phyloP scores from a whole-genome alignment of 2,329 filamentous ascomycete species.

The Colletotrichum abscissum region DNA sequence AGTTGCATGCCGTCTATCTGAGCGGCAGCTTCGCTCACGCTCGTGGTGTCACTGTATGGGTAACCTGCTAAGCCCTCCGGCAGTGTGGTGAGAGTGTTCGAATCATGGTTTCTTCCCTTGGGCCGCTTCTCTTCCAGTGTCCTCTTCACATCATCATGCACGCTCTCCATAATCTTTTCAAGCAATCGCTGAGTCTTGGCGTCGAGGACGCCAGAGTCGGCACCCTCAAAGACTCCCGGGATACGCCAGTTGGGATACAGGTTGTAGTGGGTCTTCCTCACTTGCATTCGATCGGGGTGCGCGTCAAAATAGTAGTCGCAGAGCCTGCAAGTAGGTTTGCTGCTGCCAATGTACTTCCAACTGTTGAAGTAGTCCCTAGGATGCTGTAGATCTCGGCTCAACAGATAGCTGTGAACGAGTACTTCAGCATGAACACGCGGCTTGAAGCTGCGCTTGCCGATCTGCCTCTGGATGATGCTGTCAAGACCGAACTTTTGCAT shows the following conservation, averaged over 20 bases:
- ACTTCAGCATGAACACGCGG: slow-evolving; percentile 51
- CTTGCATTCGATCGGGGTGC: slow-evolving; percentile 36
- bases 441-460: slow-evolving; percentile 30
- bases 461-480: slow-evolving; percentile 36
- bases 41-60: not conserved
- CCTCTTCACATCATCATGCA: slow-evolving; percentile 43
- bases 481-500: slow-evolving; percentile 42
- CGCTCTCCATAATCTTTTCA: slow-evolving; percentile 40
- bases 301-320: slow-evolving; percentile 50
- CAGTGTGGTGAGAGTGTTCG: slow-evolving; percentile 41
- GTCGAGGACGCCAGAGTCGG: slow-evolving; percentile 7
- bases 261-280: slow-evolving; percentile 48
- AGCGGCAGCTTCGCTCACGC: not conserved
- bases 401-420: slow-evolving; percentile 41
- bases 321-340: slow-evolving; percentile 53
- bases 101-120: slow-evolving; percentile 45
- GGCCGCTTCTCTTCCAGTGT: slow-evolving; percentile 43
- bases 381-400: not conserved
- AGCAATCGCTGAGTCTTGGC: slow-evolving; percentile 37
- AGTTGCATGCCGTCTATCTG: not conserved
- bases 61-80: not conserved
- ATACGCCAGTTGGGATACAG: slow-evolving; percentile 52
- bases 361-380: slow-evolving; percentile 43
- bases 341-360: slow-evolving; percentile 51
- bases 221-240: slow-evolving; percentile 44